Percentiles rank a stretch among this genome's conserved stretches.
These are phyloP conservation scores for Fusarium neocosmosporiellum DNA, from an alignment of 2,329 filamentous ascomycete species.

Conservation along the genomic window DNA sequence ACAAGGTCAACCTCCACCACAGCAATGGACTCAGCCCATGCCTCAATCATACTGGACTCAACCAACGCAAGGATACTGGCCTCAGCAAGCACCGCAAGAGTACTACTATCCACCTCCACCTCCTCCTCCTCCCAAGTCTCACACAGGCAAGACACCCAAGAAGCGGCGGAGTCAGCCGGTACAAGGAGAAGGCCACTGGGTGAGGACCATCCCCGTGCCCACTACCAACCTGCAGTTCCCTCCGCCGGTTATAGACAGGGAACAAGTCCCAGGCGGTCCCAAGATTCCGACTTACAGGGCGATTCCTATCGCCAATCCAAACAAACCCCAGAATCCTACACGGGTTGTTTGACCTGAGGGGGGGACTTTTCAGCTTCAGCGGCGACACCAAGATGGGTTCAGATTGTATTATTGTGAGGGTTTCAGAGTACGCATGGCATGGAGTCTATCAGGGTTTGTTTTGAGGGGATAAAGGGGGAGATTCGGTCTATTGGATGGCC, in stretches of 20 bases:
- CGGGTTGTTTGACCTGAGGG: background rate
- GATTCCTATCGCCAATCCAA: constrained; percentile 48
- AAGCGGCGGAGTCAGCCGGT: background rate
- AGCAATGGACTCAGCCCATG: background rate
- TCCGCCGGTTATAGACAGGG: constrained; percentile 32
- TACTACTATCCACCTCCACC: background rate
- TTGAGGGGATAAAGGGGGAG: background rate
- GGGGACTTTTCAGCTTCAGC: background rate
- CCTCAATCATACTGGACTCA: background rate
- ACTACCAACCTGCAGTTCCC: constrained; percentile 26
- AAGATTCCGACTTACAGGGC: constrained; percentile 49
- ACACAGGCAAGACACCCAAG: background rate
- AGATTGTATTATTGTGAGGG: background rate
- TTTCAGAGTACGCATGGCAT: background rate
- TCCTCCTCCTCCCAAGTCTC: background rate
- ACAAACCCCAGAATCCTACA: constrained; percentile 22
- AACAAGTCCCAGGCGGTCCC: constrained; percentile 48
- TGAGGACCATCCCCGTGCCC: constrained; percentile 25
- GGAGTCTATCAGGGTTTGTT: background rate
- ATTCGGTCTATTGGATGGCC: background rate
- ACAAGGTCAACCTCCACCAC: background rate
- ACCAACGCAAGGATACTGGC: background rate
- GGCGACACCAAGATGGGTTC: background rate
- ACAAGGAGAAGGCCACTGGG: background rate
- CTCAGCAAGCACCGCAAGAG: background rate